A percentile compares a stretch with the other conserved stretches of the same genome.
These are phyloP conservation scores for Beauveria australis DNA, from an alignment of 2,329 filamentous ascomycete genomes.

Conservation along the genomic window DNA sequence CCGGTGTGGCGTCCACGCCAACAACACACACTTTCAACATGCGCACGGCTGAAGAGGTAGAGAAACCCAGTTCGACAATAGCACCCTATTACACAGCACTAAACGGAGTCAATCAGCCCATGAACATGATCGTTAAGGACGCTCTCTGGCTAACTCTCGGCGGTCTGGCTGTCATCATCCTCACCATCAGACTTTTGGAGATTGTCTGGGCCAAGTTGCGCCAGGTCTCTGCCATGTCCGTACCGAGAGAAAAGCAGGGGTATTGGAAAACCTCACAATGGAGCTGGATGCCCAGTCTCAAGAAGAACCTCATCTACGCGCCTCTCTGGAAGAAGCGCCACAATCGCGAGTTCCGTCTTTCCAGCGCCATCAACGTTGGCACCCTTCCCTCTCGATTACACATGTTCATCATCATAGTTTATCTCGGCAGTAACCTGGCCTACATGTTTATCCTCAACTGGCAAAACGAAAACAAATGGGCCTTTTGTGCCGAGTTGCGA, in stretches of 20 bases:
- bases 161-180: conserved; percentile 43
- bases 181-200: conserved; percentile 45
- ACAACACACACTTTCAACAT: conserved; percentile 22
- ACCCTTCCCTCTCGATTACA: conserved; percentile 60
- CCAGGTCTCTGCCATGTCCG: conserved; percentile 50
- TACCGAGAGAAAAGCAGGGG: conserved; percentile 40
- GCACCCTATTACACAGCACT: conserved; percentile 48
- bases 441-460: conserved; percentile 59
- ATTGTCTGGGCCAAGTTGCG: conserved; percentile 48
- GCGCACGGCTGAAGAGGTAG: conserved; percentile 18
- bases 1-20: conserved; percentile 20
- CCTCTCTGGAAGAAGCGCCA: conserved; percentile 58
- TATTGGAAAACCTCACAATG: conserved; percentile 54
- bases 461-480: conserved; percentile 46
- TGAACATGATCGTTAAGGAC: conserved; percentile 50
- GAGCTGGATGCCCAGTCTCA: conserved; percentile 53
- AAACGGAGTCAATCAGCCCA: conserved; percentile 51
- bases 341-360: conserved; percentile 58
- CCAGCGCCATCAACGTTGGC: conserved; percentile 49
- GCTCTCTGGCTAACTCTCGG: conserved; percentile 54
- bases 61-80: conserved; percentile 38
- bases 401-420: conserved; percentile 46
- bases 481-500: conserved; percentile 72
- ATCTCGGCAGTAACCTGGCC: conserved; percentile 50
- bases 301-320: conserved; percentile 52